Evolutionary conservation across 2,329 filamentous ascomycete genomes (phyloP), one percentile per base, ranked within the genome.

Genomic region (Clonostachys sp.): DNA sequence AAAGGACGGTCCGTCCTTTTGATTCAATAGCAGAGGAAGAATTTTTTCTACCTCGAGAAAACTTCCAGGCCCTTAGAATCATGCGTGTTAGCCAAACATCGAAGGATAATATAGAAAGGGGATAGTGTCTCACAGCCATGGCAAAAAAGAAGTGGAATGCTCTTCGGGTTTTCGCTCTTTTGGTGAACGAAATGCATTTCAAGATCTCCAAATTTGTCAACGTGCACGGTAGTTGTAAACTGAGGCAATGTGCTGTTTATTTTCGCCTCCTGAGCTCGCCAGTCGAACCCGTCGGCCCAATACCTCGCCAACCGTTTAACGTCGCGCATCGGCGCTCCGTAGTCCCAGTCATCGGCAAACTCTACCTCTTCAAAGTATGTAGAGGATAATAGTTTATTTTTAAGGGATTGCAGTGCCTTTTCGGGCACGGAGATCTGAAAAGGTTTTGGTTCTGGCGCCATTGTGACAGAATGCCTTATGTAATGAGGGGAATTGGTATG

Each of bases 41-140:
- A 89, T 66, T 57, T 86, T 87, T 17, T 68, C 64, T 3, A 81
- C 82, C 63, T 89, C 85, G 42, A 86, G 59, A 58, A 87, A 88
- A 52, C 78, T 84, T 2, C 86, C 86, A 0, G 86, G 86, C 80
- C 81, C 63, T 66, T 30, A 6, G 13, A 40, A 39, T 39, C 8
- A 12, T 5, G 13, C n/a, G 1, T 30, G 30, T 42, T 35, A 45
- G 36, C 10, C 6, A 24, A 12, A 9, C 17, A 16, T 10, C 24
- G 2, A 30, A 10, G 24, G 9, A 10, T 8, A 30, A 30, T 10
- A 30, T 4, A 30, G 24, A 30, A 3, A 9, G 8, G 36, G 36
- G 36, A 14, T n/a, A 4, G 3, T n/a, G 17, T n/a, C 12, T 34
- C 50, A 70, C 78, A 87, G 13, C 84, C 83, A 58, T 88, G 84